Base-by-base conservation (phyloP, 208 protist genomes). In the Trichomonas tenax region DNA sequence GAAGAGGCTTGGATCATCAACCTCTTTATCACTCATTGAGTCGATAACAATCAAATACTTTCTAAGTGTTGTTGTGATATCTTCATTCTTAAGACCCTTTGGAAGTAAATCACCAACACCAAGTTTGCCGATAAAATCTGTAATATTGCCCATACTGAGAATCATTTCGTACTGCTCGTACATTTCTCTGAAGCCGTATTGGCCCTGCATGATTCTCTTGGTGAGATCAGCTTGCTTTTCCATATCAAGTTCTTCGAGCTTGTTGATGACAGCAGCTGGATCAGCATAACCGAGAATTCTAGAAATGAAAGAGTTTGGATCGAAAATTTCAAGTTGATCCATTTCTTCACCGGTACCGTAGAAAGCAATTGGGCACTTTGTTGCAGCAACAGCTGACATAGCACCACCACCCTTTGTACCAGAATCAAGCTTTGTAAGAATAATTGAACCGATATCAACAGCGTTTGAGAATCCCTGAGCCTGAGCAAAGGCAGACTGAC, bases 381-480 rank as follows among this genome's bases (percentile, higher is more conserved):
- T 99, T 38, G 98, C 99, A 4, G 99, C 99, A 98, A 98, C 97
- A 23, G 97, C 97, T 2, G 96, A 97, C 23, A 98, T 93, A 9
- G 97, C 99, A 96, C 99, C 99, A 97, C 99, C 99, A 96, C 99
- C 99, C 96, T 99, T 99, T 44, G 99, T 98, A 95, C 99, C 98
- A 96, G 99, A 98, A 96, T 99, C 99, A 34, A 99, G 97, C 97
- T 99, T 99, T 17, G 99, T 99, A 63, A 99, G 98, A 97, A 99
- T 99, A 45, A 99, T 98, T 49, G 98, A 99, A 86, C 99, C 99
- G 84, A 99, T 98, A 23, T 97, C 97, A 0, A 99, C 99, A 45
- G 84, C 93, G 45, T 96, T 81, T 86, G 95, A 86, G 63, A 97
- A 97, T 26, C 96, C 89, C 10, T 11, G 89, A 36, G 98, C 98